Evolutionary conservation across 23 red algal species (phyloP).

Genomic region (Chondrus crispus): DNA sequence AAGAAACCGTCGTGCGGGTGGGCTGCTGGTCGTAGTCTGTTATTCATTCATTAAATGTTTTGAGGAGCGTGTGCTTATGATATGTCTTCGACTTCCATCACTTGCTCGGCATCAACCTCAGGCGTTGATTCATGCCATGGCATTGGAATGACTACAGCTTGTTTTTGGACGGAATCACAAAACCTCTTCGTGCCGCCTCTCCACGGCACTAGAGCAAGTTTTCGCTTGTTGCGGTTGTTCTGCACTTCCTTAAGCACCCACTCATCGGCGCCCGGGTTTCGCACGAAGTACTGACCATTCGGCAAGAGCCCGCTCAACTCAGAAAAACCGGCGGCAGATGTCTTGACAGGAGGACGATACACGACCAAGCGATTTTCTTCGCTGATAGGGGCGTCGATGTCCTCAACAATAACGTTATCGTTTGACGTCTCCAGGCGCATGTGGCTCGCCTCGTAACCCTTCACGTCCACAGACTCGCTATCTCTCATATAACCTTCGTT

Average conservation of each 20-base stretch:
- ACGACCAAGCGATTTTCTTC: conserved; percentile 36
- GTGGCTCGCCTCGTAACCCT: too few relatives aligned
- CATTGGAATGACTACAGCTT: conserved; percentile 51
- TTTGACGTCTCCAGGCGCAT: too few relatives aligned
- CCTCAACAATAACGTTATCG: conserved; percentile 4
- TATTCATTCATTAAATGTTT: too few relatives aligned
- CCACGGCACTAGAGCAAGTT: conserved; percentile 49
- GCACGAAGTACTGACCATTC: conserved; percentile 1
- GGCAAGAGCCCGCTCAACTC: conserved; percentile 16
- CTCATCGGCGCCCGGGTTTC: conserved; percentile 7
- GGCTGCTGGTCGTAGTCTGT: too few relatives aligned
- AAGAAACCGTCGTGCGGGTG: too few relatives aligned
- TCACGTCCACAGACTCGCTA: too few relatives aligned
- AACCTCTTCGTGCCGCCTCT: conserved; percentile 15
- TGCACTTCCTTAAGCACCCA: conserved; percentile 3
- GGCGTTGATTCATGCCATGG: conserved; percentile 32
- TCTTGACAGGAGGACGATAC: conserved; percentile 36
- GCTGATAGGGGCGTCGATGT: background rate
- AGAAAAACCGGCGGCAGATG: background rate
- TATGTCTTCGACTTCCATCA: conserved; percentile 44
- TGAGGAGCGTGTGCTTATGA: too few relatives aligned
- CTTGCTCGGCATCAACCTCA: background rate
- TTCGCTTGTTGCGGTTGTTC: background rate
- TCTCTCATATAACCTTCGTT: background rate
- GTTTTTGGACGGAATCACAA: background rate